Conservation (phyloP, 1,139 yeast species). For the Nakaseomyces delphensis region DNA sequence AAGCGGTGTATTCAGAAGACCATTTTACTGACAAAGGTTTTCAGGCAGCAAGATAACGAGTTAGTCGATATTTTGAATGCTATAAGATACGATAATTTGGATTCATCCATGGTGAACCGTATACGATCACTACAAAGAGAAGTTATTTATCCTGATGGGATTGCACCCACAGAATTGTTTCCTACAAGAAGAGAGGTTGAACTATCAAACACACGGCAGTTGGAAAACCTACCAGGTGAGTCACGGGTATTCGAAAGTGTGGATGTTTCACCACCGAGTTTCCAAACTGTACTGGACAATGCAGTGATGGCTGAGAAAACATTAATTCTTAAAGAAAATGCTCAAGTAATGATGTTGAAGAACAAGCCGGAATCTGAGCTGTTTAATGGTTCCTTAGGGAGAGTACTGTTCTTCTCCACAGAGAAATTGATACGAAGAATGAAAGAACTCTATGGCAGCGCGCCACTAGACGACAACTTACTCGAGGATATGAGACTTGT, state of each 20-base stretch:
- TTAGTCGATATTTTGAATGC: conserved; percentile 68
- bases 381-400: conserved; percentile 90
- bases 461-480: conserved; percentile 18
- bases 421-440: conserved; percentile 19
- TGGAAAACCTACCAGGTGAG: conserved; percentile 40
- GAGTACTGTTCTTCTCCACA: conserved; percentile 40
- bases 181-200: conserved; percentile 73
- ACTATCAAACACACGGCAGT: conserved; percentile 49
- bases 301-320: conserved; percentile 56
- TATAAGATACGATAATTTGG: conserved; percentile 56
- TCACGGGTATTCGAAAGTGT: conserved; percentile 37
- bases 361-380: conserved; percentile 68
- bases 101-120: conserved; percentile 37
- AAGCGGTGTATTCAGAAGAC: conserved; percentile 44
- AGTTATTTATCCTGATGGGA: conserved; percentile 58
- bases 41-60: conserved; percentile 59
- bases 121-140: conserved; percentile 45
- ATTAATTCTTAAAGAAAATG: conserved; percentile 64
- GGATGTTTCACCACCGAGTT: conserved; percentile 36
- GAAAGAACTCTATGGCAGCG: conserved; percentile 17
- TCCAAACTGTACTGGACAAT: conserved; percentile 39
- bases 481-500: conserved; percentile 31
- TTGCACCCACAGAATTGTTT: conserved; percentile 71
- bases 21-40: conserved; percentile 52
- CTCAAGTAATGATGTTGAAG: conserved; percentile 94